phyloP scores from a whole-genome alignment of 805 yeast genomes.

The Kluyveromyces lactis region DNA sequence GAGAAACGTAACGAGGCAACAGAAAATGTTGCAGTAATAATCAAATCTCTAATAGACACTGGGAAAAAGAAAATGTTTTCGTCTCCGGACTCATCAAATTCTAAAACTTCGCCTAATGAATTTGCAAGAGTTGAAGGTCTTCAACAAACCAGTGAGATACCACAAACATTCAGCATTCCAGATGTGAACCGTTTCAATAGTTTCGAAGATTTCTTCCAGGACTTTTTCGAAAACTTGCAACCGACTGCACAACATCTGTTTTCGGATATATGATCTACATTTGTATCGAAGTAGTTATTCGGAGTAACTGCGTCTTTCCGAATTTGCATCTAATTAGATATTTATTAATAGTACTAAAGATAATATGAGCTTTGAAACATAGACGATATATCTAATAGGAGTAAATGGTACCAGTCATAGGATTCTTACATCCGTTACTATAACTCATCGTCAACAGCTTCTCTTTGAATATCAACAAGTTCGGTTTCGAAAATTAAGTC shows the following conservation, averaged over 20 bases:
- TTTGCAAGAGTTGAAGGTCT: not conserved
- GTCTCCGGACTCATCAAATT: slow-evolving; percentile 8
- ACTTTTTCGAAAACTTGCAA: slow-evolving; percentile 31
- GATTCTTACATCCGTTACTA: not conserved
- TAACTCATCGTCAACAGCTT: slow-evolving; percentile 1
- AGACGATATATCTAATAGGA: no score
- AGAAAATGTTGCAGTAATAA: slow-evolving; percentile 49
- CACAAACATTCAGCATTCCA: slow-evolving; percentile 24
- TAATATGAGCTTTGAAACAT: no score
- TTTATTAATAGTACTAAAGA: not conserved
- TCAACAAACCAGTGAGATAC: not conserved
- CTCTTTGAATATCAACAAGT: slow-evolving; percentile 15
- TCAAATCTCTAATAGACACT: slow-evolving; percentile 41
- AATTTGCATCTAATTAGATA: not conserved
- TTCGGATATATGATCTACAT: slow-evolving; percentile 8
- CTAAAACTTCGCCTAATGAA: slow-evolving; percentile 7
- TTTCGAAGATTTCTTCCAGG: slow-evolving; percentile 51
- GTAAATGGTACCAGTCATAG: no score
- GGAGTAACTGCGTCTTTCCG: not conserved
- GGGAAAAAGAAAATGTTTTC: slow-evolving; percentile 28
- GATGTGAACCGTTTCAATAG: slow-evolving; percentile 42
- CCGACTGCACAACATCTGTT: slow-evolving; percentile 28
- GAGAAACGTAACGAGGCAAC: slow-evolving; percentile 51
- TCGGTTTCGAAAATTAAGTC: slow-evolving; percentile 39
- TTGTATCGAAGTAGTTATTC: not conserved